Percentiles rank a stretch among this genome's conserved stretches.
Conservation (phyloP, 192 early-diverging fungal genomes). For the Ambispora gerdemannii region DNA sequence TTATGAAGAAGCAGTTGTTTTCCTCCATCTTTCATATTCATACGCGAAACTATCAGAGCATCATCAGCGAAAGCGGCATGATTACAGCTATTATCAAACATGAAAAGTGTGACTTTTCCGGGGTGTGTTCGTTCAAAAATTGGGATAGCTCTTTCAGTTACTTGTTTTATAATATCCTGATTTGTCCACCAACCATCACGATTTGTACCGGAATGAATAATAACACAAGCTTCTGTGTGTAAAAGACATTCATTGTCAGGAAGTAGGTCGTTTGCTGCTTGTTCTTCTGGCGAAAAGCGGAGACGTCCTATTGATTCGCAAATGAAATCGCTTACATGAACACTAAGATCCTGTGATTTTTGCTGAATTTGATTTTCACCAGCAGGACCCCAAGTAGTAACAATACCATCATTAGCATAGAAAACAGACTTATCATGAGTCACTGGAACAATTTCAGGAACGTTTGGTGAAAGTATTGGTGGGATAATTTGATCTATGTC, state of each 20-base stretch:
- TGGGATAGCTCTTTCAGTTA: slow-evolving; percentile 18
- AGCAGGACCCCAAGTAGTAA: background rate
- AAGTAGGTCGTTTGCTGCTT: background rate
- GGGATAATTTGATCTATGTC: slow-evolving; percentile 7
- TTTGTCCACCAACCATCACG: slow-evolving; percentile 6
- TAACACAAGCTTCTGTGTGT: background rate
- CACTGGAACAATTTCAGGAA: slow-evolving; percentile 3
- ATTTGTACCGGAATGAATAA: background rate
- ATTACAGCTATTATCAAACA: slow-evolving; percentile 20
- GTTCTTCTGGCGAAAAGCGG: background rate
- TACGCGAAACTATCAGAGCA: slow-evolving; percentile 28
- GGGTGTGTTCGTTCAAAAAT: slow-evolving; percentile 14
- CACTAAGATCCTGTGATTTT: background rate
- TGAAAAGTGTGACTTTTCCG: slow-evolving; percentile 5
- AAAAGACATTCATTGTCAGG: background rate
- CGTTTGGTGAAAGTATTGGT: slow-evolving; percentile 3
- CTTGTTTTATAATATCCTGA: slow-evolving; percentile 23
- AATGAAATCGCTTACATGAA: slow-evolving; percentile 1
- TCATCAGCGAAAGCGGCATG: slow-evolving; percentile 23
- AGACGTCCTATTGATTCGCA: slow-evolving; percentile 1
- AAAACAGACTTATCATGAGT: background rate
- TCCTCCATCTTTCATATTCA: slow-evolving; percentile 30
- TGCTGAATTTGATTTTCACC: background rate
- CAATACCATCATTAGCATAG: slow-evolving; percentile 5
- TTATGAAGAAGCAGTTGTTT: slow-evolving; percentile 23